Percentiles rank a stretch among this genome's conserved stretches.
Evolutionary conservation across 768 basidiomycete genomes (phyloP).

Genomic region (Leccinum imitatum): DNA sequence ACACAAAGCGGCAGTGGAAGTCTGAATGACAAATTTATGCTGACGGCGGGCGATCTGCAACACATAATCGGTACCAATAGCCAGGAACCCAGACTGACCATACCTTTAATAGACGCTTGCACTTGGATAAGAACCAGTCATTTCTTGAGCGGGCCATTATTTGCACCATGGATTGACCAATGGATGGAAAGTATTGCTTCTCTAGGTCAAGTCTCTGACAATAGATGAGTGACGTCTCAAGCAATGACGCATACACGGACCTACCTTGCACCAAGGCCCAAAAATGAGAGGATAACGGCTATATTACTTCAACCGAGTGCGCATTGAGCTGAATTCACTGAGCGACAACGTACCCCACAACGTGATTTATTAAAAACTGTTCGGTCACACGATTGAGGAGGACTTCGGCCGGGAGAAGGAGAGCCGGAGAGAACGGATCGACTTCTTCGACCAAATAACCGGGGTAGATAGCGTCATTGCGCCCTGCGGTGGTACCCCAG

Average conservation of each 20-base stretch:
- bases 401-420: conserved; percentile 54
- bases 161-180: conserved; percentile 48
- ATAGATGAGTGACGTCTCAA: conserved; percentile 1
- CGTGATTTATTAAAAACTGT: conserved; percentile 56
- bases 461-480: conserved; percentile 12
- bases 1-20: conserved; percentile 31
- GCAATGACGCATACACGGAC: conserved; percentile 15
- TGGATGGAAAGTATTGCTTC: conserved; percentile 43
- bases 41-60: conserved; percentile 25
- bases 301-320: conserved; percentile 4
- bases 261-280: conserved; percentile 64
- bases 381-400: conserved; percentile 51
- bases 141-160: conserved; percentile 56
- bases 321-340: conserved; percentile 10
- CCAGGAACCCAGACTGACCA: neutral
- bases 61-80: conserved; percentile 14
- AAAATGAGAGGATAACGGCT: conserved; percentile 81
- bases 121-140: conserved; percentile 44
- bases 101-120: conserved; percentile 50
- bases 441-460: conserved; percentile 34
- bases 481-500: conserved; percentile 33
- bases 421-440: conserved; percentile 51
- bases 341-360: conserved; percentile 50
- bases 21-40: conserved; percentile 28
- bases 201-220: conserved; percentile 60